Evolutionary conservation across 768 basidiomycete species (phyloP).

Genomic region (Suillus americanus): DNA sequence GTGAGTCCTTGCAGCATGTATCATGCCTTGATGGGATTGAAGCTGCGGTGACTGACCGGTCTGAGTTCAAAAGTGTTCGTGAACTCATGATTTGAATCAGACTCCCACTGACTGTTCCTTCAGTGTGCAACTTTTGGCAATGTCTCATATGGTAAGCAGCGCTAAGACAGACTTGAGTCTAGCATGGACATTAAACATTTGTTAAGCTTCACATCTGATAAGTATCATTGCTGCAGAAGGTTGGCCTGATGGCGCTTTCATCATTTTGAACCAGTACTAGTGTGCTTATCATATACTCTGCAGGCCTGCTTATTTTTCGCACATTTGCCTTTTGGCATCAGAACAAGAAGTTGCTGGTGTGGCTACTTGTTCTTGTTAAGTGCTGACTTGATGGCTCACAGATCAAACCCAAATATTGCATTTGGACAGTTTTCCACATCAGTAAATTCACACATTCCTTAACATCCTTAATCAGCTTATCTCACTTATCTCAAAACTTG

Average conservation of each 20-base stretch:
- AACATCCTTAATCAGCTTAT: no score
- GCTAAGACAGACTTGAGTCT: not conserved
- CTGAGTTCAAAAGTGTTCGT: not conserved
- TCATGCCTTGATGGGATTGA: not conserved
- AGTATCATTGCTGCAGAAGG: constrained; percentile 7
- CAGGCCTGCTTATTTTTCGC: constrained; percentile 4
- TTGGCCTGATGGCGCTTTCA: not conserved
- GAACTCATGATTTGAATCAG: not conserved
- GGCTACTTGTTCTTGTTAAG: constrained; percentile 1
- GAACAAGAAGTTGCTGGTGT: not conserved
- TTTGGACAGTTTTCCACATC: not conserved
- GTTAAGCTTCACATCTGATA: constrained; percentile 4
- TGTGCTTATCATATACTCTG: not conserved
- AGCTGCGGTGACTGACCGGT: not conserved
- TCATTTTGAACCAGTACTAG: not conserved
- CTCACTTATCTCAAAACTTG: no score
- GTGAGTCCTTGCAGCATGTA: not conserved
- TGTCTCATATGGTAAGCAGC: not conserved
- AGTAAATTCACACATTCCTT: no score
- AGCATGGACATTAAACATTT: not conserved
- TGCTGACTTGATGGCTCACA: not conserved
- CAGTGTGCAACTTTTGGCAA: not conserved
- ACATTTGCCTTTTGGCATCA: constrained; percentile 3
- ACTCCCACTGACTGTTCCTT: not conserved
- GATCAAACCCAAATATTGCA: not conserved